phyloP scores from a whole-genome alignment of 2,329 filamentous ascomycete genomes.

The Clathrospora elynae region DNA sequence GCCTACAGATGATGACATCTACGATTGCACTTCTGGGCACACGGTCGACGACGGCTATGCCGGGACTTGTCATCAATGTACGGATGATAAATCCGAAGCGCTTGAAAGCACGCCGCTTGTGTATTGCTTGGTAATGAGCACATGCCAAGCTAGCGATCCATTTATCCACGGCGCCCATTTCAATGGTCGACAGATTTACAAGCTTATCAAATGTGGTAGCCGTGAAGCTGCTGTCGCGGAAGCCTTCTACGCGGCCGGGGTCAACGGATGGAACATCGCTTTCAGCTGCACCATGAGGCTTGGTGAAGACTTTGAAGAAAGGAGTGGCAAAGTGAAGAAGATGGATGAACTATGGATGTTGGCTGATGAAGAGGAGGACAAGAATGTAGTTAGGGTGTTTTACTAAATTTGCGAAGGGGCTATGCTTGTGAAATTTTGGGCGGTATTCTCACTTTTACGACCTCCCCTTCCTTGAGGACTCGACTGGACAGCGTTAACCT shows the following conservation, averaged over 20 bases:
- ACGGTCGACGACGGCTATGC: slow-evolving; percentile 14
- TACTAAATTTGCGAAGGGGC: too few relatives aligned
- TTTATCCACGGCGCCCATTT: slow-evolving; percentile 16
- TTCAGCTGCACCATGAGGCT: slow-evolving; percentile 41
- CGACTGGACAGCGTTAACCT: too few relatives aligned
- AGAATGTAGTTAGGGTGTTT: slow-evolving; percentile 32
- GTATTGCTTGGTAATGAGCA: slow-evolving; percentile 37
- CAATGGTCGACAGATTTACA: slow-evolving; percentile 37
- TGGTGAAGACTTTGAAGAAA: slow-evolving; percentile 31
- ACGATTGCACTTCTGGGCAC: slow-evolving; percentile 30
- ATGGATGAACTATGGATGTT: slow-evolving; percentile 36
- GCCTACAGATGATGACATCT: slow-evolving; percentile 37
- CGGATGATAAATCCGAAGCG: slow-evolving; percentile 33
- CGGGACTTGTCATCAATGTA: slow-evolving; percentile 32
- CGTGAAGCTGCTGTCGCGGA: slow-evolving; percentile 39
- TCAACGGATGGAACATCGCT: slow-evolving; percentile 39
- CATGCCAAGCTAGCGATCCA: slow-evolving; percentile 25
- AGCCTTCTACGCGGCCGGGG: slow-evolving; percentile 35
- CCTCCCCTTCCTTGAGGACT: too few relatives aligned
- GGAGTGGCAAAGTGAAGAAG: slow-evolving; percentile 21
- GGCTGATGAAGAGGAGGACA: slow-evolving; percentile 23
- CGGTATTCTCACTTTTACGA: too few relatives aligned
- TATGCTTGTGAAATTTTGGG: too few relatives aligned
- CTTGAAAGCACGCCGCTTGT: slow-evolving; percentile 29
- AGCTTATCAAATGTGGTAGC: slow-evolving; percentile 39